Conservation (phyloP, 2,329 filamentous ascomycete species). For the Claviceps maximensis region DNA sequence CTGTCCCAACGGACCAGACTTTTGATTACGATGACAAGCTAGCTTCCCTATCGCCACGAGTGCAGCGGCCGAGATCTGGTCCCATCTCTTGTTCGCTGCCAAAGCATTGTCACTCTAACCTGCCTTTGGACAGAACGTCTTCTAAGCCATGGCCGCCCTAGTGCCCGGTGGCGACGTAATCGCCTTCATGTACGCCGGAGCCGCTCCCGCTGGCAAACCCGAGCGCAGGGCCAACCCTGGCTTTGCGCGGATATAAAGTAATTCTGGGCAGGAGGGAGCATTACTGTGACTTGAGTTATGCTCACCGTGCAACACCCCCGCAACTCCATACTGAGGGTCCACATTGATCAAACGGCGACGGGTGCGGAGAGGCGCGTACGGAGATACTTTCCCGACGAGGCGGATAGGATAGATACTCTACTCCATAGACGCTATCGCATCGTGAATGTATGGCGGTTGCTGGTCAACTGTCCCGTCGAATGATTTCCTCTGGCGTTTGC, state of each 20-base stretch:
- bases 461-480: conserved; percentile 28
- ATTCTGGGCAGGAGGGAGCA: too few relatives aligned
- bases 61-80: not conserved
- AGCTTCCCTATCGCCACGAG: not conserved
- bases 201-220: conserved; percentile 44
- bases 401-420: conserved; percentile 28
- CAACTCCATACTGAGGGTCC: conserved; percentile 30
- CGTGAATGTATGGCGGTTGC: conserved; percentile 41
- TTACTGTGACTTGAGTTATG: too few relatives aligned
- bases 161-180: conserved; percentile 46
- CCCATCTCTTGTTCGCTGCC: too few relatives aligned
- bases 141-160: conserved; percentile 6
- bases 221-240: too few relatives aligned
- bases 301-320: conserved; percentile 26
- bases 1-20: too few relatives aligned
- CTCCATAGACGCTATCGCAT: conserved; percentile 34
- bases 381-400: conserved; percentile 28
- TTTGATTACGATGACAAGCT: too few relatives aligned
- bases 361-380: conserved; percentile 29
- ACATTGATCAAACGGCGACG: conserved; percentile 43
- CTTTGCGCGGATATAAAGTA: too few relatives aligned
- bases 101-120: too few relatives aligned
- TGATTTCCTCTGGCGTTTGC: conserved; percentile 42
- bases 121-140: not conserved
- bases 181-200: conserved; percentile 55